phyloP scores from a whole-genome alignment of 2,329 filamentous ascomycete genomes.

The Zymoseptoria pseudotritici region DNA sequence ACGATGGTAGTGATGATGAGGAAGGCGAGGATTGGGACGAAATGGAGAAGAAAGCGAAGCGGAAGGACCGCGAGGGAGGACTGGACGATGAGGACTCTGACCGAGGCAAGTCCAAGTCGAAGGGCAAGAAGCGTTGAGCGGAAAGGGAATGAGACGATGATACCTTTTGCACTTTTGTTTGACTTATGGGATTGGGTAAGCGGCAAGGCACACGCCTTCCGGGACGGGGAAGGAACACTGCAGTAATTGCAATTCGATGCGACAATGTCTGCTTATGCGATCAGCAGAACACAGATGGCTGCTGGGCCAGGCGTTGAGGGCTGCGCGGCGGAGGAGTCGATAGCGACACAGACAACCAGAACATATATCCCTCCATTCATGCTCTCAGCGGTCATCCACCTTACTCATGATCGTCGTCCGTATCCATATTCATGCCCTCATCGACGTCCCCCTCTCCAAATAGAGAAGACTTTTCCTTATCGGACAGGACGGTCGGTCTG shows the following conservation, averaged over 20 bases:
- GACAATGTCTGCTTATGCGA: neutral
- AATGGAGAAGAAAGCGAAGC: slow-evolving; percentile 74
- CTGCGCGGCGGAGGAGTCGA: neutral
- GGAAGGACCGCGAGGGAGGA: slow-evolving; percentile 52
- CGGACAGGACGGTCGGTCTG: too few species aligned
- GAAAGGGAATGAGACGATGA: neutral
- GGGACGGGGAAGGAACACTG: too few species aligned
- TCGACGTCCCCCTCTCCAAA: too few species aligned
- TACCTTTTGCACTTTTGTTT: neutral
- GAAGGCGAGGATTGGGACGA: slow-evolving; percentile 89
- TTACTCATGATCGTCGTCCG: too few species aligned
- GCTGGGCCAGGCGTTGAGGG: neutral
- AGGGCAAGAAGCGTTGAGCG: slow-evolving; percentile 19
- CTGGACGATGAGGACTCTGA: slow-evolving; percentile 50
- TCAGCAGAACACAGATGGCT: neutral
- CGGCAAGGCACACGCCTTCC: neutral
- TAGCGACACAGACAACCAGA: neutral
- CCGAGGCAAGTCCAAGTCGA: slow-evolving; percentile 54
- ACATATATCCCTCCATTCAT: neutral
- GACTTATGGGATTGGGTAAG: neutral
- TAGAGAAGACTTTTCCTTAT: too few species aligned
- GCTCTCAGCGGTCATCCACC: neutral
- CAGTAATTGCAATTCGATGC: neutral
- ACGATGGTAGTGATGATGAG: slow-evolving; percentile 50
- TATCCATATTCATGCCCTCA: too few species aligned